These are phyloP conservation scores for Epichloe amarillans DNA, from an alignment of 2,329 filamentous ascomycete species.

Conservation along the genomic window DNA sequence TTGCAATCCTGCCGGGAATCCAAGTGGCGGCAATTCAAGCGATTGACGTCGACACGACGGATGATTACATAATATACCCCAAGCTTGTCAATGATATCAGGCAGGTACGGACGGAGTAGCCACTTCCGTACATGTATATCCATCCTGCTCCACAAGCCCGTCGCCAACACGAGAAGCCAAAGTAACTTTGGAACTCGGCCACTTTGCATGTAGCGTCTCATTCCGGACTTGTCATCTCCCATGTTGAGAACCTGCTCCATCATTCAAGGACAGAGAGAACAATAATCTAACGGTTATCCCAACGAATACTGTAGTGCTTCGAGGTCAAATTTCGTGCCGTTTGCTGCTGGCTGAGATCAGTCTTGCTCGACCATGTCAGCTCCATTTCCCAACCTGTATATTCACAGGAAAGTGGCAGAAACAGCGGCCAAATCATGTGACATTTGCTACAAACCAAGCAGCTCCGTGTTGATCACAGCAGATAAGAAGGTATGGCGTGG, in stretches of 20 bases:
- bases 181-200: neutral
- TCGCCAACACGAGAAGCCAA: neutral
- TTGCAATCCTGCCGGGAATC: neutral
- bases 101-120: no score
- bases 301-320: no score
- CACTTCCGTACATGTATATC: no score
- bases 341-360: neutral
- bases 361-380: conserved; percentile 7
- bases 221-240: neutral
- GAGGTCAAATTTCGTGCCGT: neutral
- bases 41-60: conserved; percentile 2
- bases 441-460: conserved; percentile 80
- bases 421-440: conserved; percentile 73
- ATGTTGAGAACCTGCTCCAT: neutral
- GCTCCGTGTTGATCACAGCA: conserved; percentile 75
- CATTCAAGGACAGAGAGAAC: neutral
- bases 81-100: no score
- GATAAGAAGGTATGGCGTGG: conserved; percentile 60
- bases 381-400: conserved; percentile 62
- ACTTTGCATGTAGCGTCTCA: neutral
- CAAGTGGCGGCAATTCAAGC: neutral
- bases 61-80: conserved; percentile 5
- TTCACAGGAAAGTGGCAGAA: conserved; percentile 76
- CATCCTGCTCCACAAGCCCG: neutral
- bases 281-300: neutral